phyloP scores from a whole-genome alignment of 1,284 basidiomycete genomes.

The Agroathelia rolfsii region DNA sequence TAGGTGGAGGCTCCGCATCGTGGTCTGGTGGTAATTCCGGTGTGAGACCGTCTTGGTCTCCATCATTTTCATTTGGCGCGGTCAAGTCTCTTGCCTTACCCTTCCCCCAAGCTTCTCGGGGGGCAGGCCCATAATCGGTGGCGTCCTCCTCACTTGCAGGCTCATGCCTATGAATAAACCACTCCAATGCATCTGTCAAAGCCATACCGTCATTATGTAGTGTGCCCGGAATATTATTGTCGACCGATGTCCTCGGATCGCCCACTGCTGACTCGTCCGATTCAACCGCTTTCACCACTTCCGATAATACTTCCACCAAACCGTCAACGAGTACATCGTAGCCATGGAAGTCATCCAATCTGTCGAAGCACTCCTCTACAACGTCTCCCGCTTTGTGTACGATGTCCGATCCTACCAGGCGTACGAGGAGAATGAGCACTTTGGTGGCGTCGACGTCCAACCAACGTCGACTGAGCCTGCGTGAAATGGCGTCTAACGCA shows the following conservation, averaged over 20 bases:
- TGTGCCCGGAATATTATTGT: slow-evolving; percentile 8
- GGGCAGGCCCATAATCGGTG: slow-evolving; percentile 51
- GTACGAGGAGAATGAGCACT: slow-evolving; percentile 75
- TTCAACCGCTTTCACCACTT: slow-evolving; percentile 67
- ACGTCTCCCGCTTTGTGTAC: slow-evolving; percentile 83
- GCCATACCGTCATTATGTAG: slow-evolving; percentile 12
- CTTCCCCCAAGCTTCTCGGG: slow-evolving; percentile 43
- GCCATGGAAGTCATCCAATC: slow-evolving; percentile 87
- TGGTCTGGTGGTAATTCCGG: slow-evolving; percentile 16
- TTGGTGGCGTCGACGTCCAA: slow-evolving; percentile 73
- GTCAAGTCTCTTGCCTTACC: slow-evolving; percentile 19
- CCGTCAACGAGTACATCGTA: slow-evolving; percentile 80
- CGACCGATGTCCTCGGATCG: slow-evolving; percentile 10
- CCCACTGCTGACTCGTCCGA: slow-evolving; percentile 27
- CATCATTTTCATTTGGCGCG: slow-evolving; percentile 18
- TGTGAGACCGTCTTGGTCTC: slow-evolving; percentile 15
- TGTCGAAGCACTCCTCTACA: slow-evolving; percentile 91
- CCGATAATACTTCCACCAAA: slow-evolving; percentile 76
- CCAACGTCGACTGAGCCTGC: slow-evolving; percentile 65
- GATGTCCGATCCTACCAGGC: slow-evolving; percentile 75
- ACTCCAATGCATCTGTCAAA: slow-evolving; percentile 29
- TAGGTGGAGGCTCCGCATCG: slow-evolving; percentile 40
- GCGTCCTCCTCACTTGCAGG: slow-evolving; percentile 23
- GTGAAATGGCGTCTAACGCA: slow-evolving; percentile 79
- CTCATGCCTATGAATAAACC: slow-evolving; percentile 48